Conservation (phyloP, 2,329 filamentous ascomycete genomes). For the Penicillium sp. region DNA sequence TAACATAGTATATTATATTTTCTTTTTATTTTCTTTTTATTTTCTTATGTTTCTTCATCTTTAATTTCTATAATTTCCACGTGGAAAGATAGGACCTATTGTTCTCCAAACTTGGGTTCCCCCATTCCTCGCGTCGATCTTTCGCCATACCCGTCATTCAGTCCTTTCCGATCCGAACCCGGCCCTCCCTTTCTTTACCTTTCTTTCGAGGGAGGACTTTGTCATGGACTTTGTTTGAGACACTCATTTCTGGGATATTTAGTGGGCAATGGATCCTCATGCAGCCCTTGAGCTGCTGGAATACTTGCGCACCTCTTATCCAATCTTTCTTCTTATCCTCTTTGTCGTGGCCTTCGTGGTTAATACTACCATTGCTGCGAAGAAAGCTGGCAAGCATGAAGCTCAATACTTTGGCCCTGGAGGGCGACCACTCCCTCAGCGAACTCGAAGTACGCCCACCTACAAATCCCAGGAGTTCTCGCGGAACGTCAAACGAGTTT, state of each 20-base stretch:
- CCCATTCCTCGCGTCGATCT: constrained; percentile 17
- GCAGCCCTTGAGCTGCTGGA: constrained; percentile 45
- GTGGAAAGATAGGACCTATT: not conserved
- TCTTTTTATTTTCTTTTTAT: constrained; percentile 4
- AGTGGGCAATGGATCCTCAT: constrained; percentile 34
- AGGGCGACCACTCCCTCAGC: constrained; percentile 79
- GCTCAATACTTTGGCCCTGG: constrained; percentile 70
- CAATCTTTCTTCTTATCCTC: constrained; percentile 61
- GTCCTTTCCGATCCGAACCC: constrained; percentile 23
- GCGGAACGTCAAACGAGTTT: constrained; percentile 65
- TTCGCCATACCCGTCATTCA: constrained; percentile 19
- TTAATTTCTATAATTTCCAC: constrained; percentile 1
- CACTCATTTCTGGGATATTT: constrained; percentile 1
- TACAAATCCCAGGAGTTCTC: constrained; percentile 59
- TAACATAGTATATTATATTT: no score
- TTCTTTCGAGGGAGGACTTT: constrained; percentile 12
- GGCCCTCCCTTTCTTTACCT: constrained; percentile 6
- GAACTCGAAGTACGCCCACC: constrained; percentile 49
- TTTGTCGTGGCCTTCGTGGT: constrained; percentile 62
- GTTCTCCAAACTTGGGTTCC: not conserved
- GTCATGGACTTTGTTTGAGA: constrained; percentile 36
- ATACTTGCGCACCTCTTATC: constrained; percentile 58
- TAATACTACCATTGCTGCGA: constrained; percentile 58
- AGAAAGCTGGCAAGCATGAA: constrained; percentile 45
- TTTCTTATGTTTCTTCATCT: not conserved